Evolutionary conservation across 495 filamentous ascomycete genomes (phyloP).

Genomic region (Daldinia loculata): DNA sequence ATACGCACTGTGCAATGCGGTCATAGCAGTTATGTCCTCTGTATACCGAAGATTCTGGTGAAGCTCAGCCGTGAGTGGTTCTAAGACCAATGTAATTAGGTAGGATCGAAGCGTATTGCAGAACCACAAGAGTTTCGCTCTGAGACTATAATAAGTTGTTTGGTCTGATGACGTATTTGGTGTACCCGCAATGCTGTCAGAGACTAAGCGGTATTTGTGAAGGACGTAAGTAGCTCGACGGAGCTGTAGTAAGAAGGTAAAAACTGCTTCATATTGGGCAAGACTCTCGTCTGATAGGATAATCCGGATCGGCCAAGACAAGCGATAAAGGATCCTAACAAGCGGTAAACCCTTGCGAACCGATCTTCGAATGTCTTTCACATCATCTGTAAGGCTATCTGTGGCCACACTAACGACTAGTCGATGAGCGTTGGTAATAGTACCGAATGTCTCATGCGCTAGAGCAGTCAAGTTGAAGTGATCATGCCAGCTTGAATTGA

Average conservation of each 20-base stretch:
- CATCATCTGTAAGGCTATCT: conserved; percentile 41
- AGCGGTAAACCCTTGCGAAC: conserved; percentile 60
- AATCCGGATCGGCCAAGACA: conserved; percentile 89
- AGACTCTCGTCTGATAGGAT: conserved; percentile 72
- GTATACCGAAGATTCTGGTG: conserved; percentile 62
- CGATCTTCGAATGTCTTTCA: conserved; percentile 52
- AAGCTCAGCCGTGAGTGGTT: conserved; percentile 63
- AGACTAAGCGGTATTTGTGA: conserved; percentile 61
- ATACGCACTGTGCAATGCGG: conserved; percentile 70
- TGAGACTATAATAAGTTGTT: conserved; percentile 66
- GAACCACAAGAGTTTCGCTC: conserved; percentile 83
- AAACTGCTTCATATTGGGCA: conserved; percentile 70
- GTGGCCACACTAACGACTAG: conserved; percentile 64
- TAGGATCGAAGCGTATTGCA: conserved; percentile 77
- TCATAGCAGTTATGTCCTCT: conserved; percentile 84
- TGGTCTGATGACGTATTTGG: conserved; percentile 46
- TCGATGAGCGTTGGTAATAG: conserved; percentile 64
- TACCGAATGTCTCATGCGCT: conserved; percentile 72
- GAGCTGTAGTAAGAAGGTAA: conserved; percentile 79
- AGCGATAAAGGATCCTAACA: conserved; percentile 67
- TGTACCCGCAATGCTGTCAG: conserved; percentile 39
- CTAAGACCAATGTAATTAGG: conserved; percentile 74
- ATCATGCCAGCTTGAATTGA: conserved; percentile 78
- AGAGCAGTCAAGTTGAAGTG: conserved; percentile 83
- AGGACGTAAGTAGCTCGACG: conserved; percentile 76